Evolutionary conservation across 2,329 filamentous ascomycete genomes (phyloP).

Genomic region (Herpomyces periplanetae): DNA sequence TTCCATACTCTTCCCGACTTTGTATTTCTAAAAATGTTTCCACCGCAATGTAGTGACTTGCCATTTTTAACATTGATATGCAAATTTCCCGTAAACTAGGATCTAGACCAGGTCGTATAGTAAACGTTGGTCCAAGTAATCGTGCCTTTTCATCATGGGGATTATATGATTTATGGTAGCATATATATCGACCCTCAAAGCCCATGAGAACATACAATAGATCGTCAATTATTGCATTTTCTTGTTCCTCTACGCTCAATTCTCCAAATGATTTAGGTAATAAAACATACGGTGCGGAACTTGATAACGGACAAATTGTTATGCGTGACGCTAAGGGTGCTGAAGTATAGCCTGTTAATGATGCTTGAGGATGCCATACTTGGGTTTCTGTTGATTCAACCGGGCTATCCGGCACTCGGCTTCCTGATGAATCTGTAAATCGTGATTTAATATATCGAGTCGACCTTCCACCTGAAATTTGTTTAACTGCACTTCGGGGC

Average conservation of each 20-base stretch:
- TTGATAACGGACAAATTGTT: conserved; percentile 18
- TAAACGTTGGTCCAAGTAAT: conserved; percentile 40
- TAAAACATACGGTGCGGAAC: conserved; percentile 24
- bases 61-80: conserved; percentile 60
- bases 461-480: too few relatives aligned
- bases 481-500: too few relatives aligned
- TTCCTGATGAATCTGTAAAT: too few relatives aligned
- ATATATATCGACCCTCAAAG: conserved; percentile 87
- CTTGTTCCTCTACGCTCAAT: conserved; percentile 39
- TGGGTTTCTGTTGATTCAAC: too few relatives aligned
- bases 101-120: conserved; percentile 43
- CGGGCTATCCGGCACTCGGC: too few relatives aligned
- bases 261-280: conserved; percentile 26
- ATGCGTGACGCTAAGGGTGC: conserved; percentile 31
- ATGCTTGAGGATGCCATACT: conserved; percentile 42
- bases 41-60: conserved; percentile 61
- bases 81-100: conserved; percentile 64
- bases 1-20: conserved; percentile 62
- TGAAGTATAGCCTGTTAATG: conserved; percentile 23
- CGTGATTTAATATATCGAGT: too few relatives aligned
- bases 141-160: conserved; percentile 52
- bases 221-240: conserved; percentile 56
- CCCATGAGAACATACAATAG: conserved; percentile 88
- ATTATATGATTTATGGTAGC: conserved; percentile 44
- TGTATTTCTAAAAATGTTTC: conserved; percentile 81